phyloP scores from a whole-genome alignment of 352 stramenopile genomes.

The Aphanomyces cochlioides region DNA sequence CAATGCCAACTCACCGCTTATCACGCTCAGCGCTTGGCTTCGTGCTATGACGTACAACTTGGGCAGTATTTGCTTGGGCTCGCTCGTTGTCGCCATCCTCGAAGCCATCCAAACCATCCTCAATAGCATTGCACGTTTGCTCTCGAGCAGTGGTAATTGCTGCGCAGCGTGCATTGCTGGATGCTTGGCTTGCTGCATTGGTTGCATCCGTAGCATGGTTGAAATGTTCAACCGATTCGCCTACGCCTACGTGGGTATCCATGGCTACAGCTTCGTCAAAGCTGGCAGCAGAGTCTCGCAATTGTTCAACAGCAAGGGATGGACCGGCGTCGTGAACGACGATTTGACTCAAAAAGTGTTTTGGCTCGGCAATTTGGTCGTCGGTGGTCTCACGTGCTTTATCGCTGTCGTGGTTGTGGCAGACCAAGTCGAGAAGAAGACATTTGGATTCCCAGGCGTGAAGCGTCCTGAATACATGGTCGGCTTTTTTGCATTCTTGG shows the following conservation, averaged over 20 bases:
- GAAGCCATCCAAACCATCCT: constrained; percentile 75
- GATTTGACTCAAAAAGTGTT: constrained; percentile 85
- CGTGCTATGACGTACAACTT: constrained; percentile 85
- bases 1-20: constrained; percentile 60
- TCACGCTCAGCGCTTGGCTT: constrained; percentile 69
- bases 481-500: constrained; percentile 65
- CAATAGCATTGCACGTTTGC: constrained; percentile 57
- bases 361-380: constrained; percentile 76
- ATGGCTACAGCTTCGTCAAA: constrained; percentile 81
- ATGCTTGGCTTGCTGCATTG: constrained; percentile 73
- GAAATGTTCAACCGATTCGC: constrained; percentile 90
- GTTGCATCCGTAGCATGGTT: constrained; percentile 75
- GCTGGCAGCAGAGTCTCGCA: constrained; percentile 73
- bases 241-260: constrained; percentile 83
- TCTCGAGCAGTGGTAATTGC: constrained; percentile 68
- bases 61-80: constrained; percentile 92
- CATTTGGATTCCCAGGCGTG: constrained; percentile 49
- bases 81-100: constrained; percentile 86
- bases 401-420: constrained; percentile 54
- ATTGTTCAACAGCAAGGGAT: constrained; percentile 74
- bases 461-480: constrained; percentile 65
- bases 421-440: constrained; percentile 43
- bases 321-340: constrained; percentile 86
- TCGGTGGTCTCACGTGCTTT: constrained; percentile 58
- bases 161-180: constrained; percentile 63